Evolutionary conservation across 2,329 filamentous ascomycete genomes (phyloP).

Genomic region (Fonsecaea erecta): DNA sequence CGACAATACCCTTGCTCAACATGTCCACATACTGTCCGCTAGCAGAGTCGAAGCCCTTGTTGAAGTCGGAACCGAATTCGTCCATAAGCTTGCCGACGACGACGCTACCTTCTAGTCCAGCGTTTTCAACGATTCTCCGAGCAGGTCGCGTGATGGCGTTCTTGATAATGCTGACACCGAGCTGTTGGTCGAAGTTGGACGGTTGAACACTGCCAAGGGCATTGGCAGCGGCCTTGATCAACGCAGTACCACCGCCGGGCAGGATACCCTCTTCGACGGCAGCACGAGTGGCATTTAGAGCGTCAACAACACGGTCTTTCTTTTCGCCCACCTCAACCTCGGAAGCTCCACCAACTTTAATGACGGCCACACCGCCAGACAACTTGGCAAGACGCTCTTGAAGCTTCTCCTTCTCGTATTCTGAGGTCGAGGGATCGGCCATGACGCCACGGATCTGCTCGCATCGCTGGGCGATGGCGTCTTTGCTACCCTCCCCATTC

Average conservation of each 20-base stretch:
- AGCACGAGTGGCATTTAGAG: constrained; percentile 94
- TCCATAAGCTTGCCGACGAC: constrained; percentile 98
- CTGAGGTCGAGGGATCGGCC: constrained; percentile 87
- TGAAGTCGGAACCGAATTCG: constrained; percentile 89
- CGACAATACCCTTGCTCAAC: constrained; percentile 94
- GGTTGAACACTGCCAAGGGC: constrained; percentile 82
- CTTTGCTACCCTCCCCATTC: constrained; percentile 95
- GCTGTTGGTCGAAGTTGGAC: constrained; percentile 98
- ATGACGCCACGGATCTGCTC: constrained; percentile 99
- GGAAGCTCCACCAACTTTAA: constrained; percentile 96
- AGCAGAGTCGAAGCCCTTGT: constrained; percentile 95
- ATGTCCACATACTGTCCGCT: constrained; percentile 99
- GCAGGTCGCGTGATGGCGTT: constrained; percentile 96
- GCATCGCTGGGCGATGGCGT: constrained; percentile 89
- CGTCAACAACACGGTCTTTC: constrained; percentile 99
- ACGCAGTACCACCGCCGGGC: constrained; percentile 94
- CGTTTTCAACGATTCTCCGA: constrained; percentile 95
- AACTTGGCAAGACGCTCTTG: constrained; percentile 99
- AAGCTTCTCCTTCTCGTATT: constrained; percentile 99
- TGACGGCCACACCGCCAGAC: constrained; percentile 97
- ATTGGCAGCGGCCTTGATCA: constrained; percentile 95
- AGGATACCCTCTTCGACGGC: constrained; percentile 99
- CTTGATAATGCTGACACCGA: constrained; percentile 97
- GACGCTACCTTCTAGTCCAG: constrained; percentile 91
- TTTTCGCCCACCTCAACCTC: constrained; percentile 99